Base-by-base conservation (phyloP, 257 asterid genomes). In the Capsicum rhomboideum region DNA sequence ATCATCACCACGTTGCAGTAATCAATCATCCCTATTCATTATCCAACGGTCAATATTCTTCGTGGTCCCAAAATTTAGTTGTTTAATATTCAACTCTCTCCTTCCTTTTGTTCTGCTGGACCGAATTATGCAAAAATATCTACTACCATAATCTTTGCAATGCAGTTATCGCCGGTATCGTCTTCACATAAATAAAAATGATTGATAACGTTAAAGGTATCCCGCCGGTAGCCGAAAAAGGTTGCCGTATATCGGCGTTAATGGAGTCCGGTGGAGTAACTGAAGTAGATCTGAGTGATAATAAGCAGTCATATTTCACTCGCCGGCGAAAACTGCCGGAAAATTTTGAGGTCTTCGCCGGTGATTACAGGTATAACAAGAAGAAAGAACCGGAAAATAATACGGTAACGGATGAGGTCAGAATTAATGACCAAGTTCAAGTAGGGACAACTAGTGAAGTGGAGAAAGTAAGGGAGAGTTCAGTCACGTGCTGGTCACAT, bases 401-500 rank as follows among this genome's bases (percentile, higher is more conserved):
- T 72, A 82, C 87, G 3, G 58, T 74, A 44, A 74, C 40, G 12
- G 59, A 46, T 74, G 37, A 18, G 23, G 12, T 23, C 6, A 6
- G 23, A 4, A 74, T n/a, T 46, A 34, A 44, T 23, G 58, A 74
- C 12, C 80, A 14, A 74, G 80, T 74, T 74, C 59, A 74, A 23
- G 21, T 46, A 26, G 83, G 16, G 54, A 14, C 37, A 34, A 71
- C 64, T 58, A 12, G 75, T n/a, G 84, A 54, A 74, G 87, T 81
- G 82, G 8, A 28, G 3, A 59, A 56, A 55, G 84, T 16, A 10
- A 23, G 58, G 34, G 82, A 46, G 31, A 75, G 79, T 2, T 53
- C 49, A 4, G 61, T 55, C 14, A 54, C 77, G 85, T 78, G 86
- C 75, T 28, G 14, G 80, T 72, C 88, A 9, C 89, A 90, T 66